phyloP scores from a whole-genome alignment of 176 grass and related monocot species.

The Hsuehochloa calcarea region DNA sequence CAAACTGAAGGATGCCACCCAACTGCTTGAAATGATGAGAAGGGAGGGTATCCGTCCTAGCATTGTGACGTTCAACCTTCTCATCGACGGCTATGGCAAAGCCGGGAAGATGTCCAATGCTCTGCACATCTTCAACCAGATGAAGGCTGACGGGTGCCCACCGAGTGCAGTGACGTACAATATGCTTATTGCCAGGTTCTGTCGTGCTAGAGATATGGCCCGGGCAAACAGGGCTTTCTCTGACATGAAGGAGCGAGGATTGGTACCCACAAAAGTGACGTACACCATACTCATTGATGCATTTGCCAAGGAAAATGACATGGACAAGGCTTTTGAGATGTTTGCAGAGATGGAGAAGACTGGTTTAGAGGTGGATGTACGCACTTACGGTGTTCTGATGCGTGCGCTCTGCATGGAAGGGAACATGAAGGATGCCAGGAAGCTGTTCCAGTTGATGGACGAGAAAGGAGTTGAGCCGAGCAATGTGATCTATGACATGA shows the following conservation, averaged over 20 bases:
- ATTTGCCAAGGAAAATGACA: conserved; percentile 54
- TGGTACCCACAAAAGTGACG: conserved; percentile 60
- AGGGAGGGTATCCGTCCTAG: conserved; percentile 49
- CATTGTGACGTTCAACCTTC: conserved; percentile 65
- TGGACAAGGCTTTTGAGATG: conserved; percentile 54
- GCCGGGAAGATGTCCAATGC: conserved; percentile 57
- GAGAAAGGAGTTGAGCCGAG: conserved; percentile 50
- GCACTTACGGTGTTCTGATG: conserved; percentile 51
- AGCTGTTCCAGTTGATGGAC: conserved; percentile 53
- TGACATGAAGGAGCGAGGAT: conserved; percentile 59
- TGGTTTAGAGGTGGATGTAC: conserved; percentile 59
- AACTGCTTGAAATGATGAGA: conserved; percentile 49
- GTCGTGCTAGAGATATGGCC: conserved; percentile 46
- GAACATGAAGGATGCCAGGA: conserved; percentile 75
- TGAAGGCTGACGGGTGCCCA: conserved; percentile 42
- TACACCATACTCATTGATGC: conserved; percentile 73
- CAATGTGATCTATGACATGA: conserved; percentile 59
- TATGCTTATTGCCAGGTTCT: conserved; percentile 50
- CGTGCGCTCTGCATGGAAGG: conserved; percentile 53
- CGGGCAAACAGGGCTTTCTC: conserved; percentile 43
- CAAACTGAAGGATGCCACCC: conserved; percentile 41
- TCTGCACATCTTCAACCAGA: conserved; percentile 49
- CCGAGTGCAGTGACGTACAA: conserved; percentile 64
- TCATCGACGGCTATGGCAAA: conserved; percentile 62
- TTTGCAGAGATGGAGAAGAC: conserved; percentile 46